Percentiles rank a stretch among this genome's conserved stretches.
Conservation (phyloP, 73 alveolate species). For the Blepharisma japonicum region DNA sequence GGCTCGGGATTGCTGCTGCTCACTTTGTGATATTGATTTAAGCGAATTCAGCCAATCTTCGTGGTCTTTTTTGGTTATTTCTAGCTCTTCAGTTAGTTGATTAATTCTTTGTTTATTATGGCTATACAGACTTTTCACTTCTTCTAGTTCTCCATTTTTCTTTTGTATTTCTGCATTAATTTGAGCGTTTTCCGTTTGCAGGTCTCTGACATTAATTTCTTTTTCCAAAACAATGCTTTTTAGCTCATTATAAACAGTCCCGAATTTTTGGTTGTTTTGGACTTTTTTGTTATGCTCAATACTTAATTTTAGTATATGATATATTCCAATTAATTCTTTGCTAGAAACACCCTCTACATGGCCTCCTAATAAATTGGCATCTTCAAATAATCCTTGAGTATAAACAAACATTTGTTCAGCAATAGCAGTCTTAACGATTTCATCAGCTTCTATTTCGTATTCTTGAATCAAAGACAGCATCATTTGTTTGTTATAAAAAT, state of each 20-base stretch:
- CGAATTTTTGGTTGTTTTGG: background rate
- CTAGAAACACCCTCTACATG: conserved; percentile 9
- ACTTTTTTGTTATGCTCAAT: background rate
- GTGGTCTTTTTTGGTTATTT: too few species aligned
- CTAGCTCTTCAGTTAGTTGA: too few species aligned
- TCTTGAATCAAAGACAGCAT: background rate
- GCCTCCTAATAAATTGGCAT: conserved; percentile 22
- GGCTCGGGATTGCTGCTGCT: too few species aligned
- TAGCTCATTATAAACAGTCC: background rate
- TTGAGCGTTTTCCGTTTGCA: conserved; percentile 1
- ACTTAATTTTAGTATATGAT: background rate
- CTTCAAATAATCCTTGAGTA: background rate
- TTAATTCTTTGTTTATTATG: too few species aligned
- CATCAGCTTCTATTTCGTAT: background rate
- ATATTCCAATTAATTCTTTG: background rate
- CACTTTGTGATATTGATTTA: too few species aligned
- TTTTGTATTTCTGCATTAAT: background rate
- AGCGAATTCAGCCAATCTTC: too few species aligned
- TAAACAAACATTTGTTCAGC: conserved; percentile 1
- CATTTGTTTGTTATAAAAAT: conserved; percentile 21
- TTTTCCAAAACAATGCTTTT: background rate
- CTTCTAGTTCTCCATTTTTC: background rate
- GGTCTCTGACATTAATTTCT: background rate
- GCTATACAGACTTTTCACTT: background rate
- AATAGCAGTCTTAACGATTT: background rate